Evolutionary conservation across 1,139 yeast species (phyloP).

Genomic region (Suhomyces bribrorum): DNA sequence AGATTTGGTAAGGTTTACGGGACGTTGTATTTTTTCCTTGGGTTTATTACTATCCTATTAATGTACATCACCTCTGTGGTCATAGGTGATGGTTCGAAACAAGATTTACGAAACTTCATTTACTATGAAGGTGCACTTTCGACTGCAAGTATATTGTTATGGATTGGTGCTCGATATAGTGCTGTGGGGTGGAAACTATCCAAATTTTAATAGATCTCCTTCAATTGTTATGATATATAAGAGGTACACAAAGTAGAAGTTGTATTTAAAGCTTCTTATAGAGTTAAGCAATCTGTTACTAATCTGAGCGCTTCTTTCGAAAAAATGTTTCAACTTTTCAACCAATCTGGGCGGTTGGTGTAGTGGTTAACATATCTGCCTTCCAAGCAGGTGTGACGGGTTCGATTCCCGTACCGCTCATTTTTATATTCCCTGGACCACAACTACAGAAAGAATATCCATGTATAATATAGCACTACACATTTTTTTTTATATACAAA

Average conservation of each 20-base stretch:
- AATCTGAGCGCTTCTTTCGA: neutral
- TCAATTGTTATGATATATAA: no score
- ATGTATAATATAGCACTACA: no score
- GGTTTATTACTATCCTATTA: conserved; percentile 33
- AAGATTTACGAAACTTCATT: conserved; percentile 13
- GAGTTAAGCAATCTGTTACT: no score
- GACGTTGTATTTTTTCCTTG: conserved; percentile 29
- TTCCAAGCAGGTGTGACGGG: conserved; percentile 83
- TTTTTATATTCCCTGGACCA: conserved; percentile 33
- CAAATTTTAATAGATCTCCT: conserved; percentile 1
- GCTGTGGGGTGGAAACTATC: conserved; percentile 12
- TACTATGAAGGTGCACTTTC: conserved; percentile 30
- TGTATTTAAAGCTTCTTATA: no score
- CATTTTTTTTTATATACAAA: no score
- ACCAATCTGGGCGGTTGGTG: conserved; percentile 49
- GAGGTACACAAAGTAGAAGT: no score
- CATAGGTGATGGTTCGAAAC: conserved; percentile 11
- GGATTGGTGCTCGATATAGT: conserved; percentile 12
- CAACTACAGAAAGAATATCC: no score
- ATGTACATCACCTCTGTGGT: conserved; percentile 41
- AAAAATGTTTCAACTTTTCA: neutral
- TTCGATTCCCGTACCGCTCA: conserved; percentile 82
- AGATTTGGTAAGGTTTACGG: conserved; percentile 36
- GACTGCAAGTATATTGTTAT: conserved; percentile 18
- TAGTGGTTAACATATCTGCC: conserved; percentile 60